A percentile compares a stretch with the other conserved stretches of the same genome.
Conservation (phyloP, 257 asterid species). For the Coffea canephora region DNA sequence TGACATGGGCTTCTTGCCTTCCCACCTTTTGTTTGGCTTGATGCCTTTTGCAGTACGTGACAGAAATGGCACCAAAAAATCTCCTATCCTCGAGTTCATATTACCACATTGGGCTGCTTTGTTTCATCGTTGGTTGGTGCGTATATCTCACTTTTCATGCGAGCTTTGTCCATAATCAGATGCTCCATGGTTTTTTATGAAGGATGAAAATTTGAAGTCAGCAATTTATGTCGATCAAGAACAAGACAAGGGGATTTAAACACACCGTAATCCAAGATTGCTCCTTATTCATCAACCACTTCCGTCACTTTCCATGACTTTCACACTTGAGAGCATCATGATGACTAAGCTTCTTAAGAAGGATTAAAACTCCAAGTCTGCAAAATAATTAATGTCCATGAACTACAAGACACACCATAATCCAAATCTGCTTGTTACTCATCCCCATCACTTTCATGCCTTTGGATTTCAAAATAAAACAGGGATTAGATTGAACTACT, state of each 20-base stretch:
- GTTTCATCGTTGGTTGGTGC: neutral
- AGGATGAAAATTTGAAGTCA: neutral
- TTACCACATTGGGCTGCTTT: neutral
- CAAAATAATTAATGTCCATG: no score
- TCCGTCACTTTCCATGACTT: neutral
- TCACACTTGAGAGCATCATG: no score
- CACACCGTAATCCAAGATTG: neutral
- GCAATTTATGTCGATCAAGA: neutral
- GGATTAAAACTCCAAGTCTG: neutral
- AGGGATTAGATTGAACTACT: neutral
- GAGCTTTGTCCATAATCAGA: neutral
- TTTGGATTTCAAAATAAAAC: neutral
- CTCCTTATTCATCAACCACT: neutral
- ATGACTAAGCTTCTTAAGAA: neutral
- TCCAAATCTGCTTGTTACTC: neutral
- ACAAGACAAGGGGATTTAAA: neutral
- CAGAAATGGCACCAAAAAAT: conserved; percentile 8
- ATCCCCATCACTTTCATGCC: neutral
- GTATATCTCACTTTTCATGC: neutral
- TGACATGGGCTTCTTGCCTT: conserved; percentile 8
- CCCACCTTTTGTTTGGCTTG: conserved; percentile 4
- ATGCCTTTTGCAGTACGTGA: neutral
- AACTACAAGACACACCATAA: neutral
- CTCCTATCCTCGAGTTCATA: neutral
- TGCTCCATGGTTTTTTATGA: neutral